Evolutionary conservation across 2,329 filamentous ascomycete species (phyloP).

Genomic region (Colletotrichum gigasporum): DNA sequence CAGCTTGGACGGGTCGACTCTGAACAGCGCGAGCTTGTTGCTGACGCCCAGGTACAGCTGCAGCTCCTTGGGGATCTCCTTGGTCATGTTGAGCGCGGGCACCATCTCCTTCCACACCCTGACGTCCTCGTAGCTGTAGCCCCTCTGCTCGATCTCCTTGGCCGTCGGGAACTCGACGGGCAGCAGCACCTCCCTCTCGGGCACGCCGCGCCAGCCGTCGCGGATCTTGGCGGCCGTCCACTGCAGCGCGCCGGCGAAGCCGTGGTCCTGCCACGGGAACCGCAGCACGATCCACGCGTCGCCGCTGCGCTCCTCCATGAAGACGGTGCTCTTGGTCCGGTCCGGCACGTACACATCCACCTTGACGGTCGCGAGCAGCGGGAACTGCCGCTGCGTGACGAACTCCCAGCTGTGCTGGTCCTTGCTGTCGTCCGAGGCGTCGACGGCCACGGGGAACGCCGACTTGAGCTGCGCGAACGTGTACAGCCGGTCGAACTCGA

Average conservation of each 20-base stretch:
- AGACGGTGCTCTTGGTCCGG: constrained; percentile 58
- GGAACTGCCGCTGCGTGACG: constrained; percentile 75
- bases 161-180: constrained; percentile 70
- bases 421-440: constrained; percentile 47
- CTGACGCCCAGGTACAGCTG: constrained; percentile 72
- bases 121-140: constrained; percentile 69
- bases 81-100: constrained; percentile 64
- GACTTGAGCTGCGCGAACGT: constrained; percentile 77
- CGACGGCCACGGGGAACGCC: constrained; percentile 53
- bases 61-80: constrained; percentile 70
- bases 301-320: constrained; percentile 52
- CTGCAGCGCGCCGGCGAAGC: constrained; percentile 57
- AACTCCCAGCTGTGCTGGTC: constrained; percentile 70
- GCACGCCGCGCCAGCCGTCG: constrained; percentile 56
- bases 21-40: constrained; percentile 74
- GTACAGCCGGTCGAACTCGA: constrained; percentile 85
- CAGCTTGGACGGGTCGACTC: constrained; percentile 66
- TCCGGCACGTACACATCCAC: constrained; percentile 77
- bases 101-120: constrained; percentile 71
- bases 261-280: constrained; percentile 68
- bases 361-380: constrained; percentile 75
- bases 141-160: constrained; percentile 64
- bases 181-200: constrained; percentile 72
- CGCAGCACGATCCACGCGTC: constrained; percentile 71
- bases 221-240: constrained; percentile 60